Conservation (phyloP, 2,329 filamentous ascomycete genomes). For the Cucurbitaria berberidis region DNA sequence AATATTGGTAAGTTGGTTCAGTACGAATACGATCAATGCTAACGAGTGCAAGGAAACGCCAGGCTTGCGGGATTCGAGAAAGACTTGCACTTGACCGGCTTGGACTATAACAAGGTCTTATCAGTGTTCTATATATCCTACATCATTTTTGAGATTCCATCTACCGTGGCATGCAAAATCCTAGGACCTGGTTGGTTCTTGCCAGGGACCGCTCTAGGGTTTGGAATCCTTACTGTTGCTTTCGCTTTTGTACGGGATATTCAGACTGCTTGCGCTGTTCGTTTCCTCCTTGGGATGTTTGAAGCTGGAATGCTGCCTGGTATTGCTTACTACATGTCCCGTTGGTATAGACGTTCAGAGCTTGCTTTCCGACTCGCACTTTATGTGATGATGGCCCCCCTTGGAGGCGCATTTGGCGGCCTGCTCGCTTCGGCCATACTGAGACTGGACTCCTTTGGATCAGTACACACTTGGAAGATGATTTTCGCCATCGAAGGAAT, state of each 20-base stretch:
- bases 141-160: slow-evolving; percentile 73
- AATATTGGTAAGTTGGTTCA: slow-evolving; percentile 64
- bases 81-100: slow-evolving; percentile 63
- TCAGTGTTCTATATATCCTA: slow-evolving; percentile 74
- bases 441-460: slow-evolving; percentile 62
- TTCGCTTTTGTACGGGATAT: slow-evolving; percentile 67
- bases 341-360: slow-evolving; percentile 72
- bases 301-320: slow-evolving; percentile 75
- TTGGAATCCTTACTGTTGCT: slow-evolving; percentile 65
- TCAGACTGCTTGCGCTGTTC: slow-evolving; percentile 61
- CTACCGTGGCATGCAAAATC: slow-evolving; percentile 67
- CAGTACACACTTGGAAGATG: slow-evolving; percentile 58
- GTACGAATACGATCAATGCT: neutral
- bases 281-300: slow-evolving; percentile 68
- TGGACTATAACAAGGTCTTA: slow-evolving; percentile 71
- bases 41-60: slow-evolving; percentile 62
- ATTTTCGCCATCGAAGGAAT: slow-evolving; percentile 72
- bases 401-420: slow-evolving; percentile 72
- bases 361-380: slow-evolving; percentile 68
- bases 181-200: slow-evolving; percentile 70
- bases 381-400: slow-evolving; percentile 70
- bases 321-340: slow-evolving; percentile 71
- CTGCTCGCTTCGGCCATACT: slow-evolving; percentile 66
- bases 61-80: slow-evolving; percentile 67
- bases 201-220: slow-evolving; percentile 64